Evolutionary conservation across 192 early-diverging fungal genomes (phyloP).

Genomic region (Coemansia reversa): DNA sequence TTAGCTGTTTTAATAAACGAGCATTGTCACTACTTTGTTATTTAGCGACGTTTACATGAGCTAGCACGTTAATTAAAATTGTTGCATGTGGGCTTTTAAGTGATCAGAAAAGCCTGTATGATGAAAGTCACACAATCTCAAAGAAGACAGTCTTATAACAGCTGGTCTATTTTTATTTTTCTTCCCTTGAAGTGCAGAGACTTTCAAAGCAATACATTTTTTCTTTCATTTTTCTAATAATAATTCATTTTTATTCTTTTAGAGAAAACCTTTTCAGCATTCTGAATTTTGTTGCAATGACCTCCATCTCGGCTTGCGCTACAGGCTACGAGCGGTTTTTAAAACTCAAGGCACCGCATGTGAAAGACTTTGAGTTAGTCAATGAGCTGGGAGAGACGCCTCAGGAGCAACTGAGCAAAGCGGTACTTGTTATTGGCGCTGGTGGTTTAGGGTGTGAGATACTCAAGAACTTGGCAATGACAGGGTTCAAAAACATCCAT

Average conservation of each 20-base stretch:
- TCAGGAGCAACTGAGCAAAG: slow-evolving; percentile 49
- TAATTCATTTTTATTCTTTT: background rate
- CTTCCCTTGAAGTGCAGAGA: no score
- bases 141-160: no score
- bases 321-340: slow-evolving; percentile 40
- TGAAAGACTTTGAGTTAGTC: slow-evolving; percentile 51
- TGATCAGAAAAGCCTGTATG: no score
- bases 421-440: slow-evolving; percentile 79
- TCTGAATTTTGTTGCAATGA: slow-evolving; percentile 9
- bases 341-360: slow-evolving; percentile 47
- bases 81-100: background rate
- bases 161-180: slow-evolving; percentile 1
- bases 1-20: slow-evolving; percentile 7
- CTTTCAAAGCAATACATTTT: no score
- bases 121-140: no score
- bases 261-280: background rate
- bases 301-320: slow-evolving; percentile 11
- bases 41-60: no score
- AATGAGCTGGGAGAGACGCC: slow-evolving; percentile 47
- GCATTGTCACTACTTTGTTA: background rate
- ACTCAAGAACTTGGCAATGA: slow-evolving; percentile 77
- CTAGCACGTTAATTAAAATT: background rate
- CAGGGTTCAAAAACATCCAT: slow-evolving; percentile 76
- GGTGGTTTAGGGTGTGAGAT: slow-evolving; percentile 85
- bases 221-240: slow-evolving; percentile 9